Evolutionary conservation across 2,329 filamentous ascomycete genomes (phyloP), one percentile per base, ranked within the genome.

Genomic region (Fusarium musae): DNA sequence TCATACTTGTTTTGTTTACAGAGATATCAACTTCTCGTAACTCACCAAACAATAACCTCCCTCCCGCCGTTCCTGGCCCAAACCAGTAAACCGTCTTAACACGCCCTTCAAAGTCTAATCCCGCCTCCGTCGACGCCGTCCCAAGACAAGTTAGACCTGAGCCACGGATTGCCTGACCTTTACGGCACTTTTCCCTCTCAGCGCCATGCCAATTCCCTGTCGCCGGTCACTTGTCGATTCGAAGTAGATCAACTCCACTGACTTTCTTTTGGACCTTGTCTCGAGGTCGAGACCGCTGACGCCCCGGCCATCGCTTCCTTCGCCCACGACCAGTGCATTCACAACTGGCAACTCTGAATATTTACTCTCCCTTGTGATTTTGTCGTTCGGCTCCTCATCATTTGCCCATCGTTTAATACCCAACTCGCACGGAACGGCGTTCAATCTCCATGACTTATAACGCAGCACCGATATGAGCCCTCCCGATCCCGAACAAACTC

Each of bases 391-490:
- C 30, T 36, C 52, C 16, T 57, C 46, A 49, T 39, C 28, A 16
- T 58, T 40, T 64, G 19, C 21, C 28, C 23, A 59, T 58, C 46
- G 9, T 63, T 63, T 47, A 60, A 28, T 44, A 49, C 30, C 13
- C 19, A 65, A 56, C 63, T 62, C 49, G 59, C 62, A 59, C 53
- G 37, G 60, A 49, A 73, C 60, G 59, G 54, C 67, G 37, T 64
- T 59, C 66, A 52, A 46, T 67, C 68, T 69, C 72, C 63, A 76
- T 78, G 72, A 65, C 68, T 78, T 77, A 75, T 70, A 73, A 77
- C 60, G 67, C 61, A 63, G 63, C 52, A 70, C 65, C 80, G 80
- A 80, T 66, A 82, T 82, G 80, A 79, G 74, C 68, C 74, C 78
- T 56, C 74, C 77, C 59, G 78, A 81, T 56, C 74, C 77, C 59